Base-by-base conservation (phyloP, 768 basidiomycete genomes). In the Agrocybe pediades region DNA sequence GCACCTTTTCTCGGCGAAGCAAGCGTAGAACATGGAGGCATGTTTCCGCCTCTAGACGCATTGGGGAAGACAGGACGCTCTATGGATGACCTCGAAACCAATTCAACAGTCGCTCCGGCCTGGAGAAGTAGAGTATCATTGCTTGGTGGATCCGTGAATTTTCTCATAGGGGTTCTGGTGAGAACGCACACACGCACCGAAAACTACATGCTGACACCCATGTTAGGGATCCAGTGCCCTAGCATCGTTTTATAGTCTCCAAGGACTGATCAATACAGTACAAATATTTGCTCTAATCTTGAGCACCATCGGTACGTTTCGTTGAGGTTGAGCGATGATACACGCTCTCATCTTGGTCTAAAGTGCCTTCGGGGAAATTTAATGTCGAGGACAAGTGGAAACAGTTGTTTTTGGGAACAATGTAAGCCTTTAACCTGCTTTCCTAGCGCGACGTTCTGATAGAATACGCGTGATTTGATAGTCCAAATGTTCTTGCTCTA, bases 231-330 rank as follows among this genome's bases (percentile, higher is more conserved):
- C 88, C 2, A 88, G 86, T 65, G 80, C 78, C 21, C 69, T 88
- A 29, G 81, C 86, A 4, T 78, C 81, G 0, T 87, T 82, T 58
- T 90, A 89, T 62, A 87, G 86, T 64, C 65, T 88, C 19, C 84
- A 86, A 61, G 87, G 88, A 36, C 72, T 89, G 9, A 74, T 82
- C 48, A 86, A 87, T 56, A 86, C 83, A 0, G 67, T 90, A 0
- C 87, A 90, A 62, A 77, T 90, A 29, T 87, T 89, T 65, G 87
- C 88, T 0, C 70, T 90, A 23, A 76, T 90, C 41, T 65, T 90
- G 53, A 83, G 78, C 53, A 88, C 87, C 2, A 79, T 88, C 55
- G 79, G 87, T 88, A 61, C 36, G 70, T 46, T 9, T 13, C 9
- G 8, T 30, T 43, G 21, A 36, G 27, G 25, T 46, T 30, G 9